These are phyloP conservation scores for Populus hybrid DNA, from an alignment of 441 rosid genomes.

Conservation along the genomic window DNA sequence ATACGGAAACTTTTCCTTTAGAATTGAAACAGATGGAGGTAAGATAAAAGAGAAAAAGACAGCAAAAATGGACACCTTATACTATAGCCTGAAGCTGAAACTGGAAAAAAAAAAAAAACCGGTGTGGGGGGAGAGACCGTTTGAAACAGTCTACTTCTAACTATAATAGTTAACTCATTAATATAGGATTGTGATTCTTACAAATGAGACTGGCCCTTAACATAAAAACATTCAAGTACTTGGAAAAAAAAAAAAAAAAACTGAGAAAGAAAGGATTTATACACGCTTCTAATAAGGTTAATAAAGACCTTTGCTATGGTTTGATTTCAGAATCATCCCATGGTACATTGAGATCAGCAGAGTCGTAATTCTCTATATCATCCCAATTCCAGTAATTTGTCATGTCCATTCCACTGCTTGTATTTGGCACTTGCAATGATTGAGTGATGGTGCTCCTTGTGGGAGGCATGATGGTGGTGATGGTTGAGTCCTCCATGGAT, in stretches of 20 bases:
- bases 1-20: background rate
- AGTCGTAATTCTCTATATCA: constrained; percentile 41
- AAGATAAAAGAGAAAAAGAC: background rate
- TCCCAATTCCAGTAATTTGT: constrained; percentile 51
- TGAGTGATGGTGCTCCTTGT: constrained; percentile 12
- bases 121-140: no score
- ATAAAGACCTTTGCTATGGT: constrained; percentile 33
- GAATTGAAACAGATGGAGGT: background rate
- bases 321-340: constrained; percentile 54
- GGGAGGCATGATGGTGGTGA: constrained; percentile 18
- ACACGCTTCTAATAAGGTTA: constrained; percentile 12
- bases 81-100: constrained; percentile 11
- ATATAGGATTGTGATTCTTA: background rate
- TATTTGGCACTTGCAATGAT: constrained; percentile 30
- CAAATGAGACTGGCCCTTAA: constrained; percentile 4
- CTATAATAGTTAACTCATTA: background rate
- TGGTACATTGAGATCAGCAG: constrained; percentile 38
- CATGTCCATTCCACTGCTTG: constrained; percentile 22
- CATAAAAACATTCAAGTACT: constrained; percentile 1
- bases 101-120: background rate
- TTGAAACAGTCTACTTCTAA: background rate
- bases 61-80: background rate
- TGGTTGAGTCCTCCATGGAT: constrained; percentile 29
- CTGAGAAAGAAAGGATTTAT: background rate
- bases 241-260: no score